These are phyloP conservation scores for Capsella bursapastoris DNA, from an alignment of 345 rosid genomes.

Conservation along the genomic window DNA sequence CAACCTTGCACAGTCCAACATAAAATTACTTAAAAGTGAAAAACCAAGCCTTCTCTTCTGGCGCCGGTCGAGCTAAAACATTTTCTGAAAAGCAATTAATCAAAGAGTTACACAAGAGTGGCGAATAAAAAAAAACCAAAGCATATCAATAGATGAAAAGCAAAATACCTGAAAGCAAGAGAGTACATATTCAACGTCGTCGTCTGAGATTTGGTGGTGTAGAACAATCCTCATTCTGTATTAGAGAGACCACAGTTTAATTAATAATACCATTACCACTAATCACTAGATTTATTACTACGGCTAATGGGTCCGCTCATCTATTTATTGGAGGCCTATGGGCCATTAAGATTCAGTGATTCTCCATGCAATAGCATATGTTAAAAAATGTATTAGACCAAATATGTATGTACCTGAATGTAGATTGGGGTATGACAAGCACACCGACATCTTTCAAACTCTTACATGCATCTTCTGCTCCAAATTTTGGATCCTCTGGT, in stretches of 20 bases:
- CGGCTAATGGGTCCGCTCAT: background rate
- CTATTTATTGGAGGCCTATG: background rate
- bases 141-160: background rate
- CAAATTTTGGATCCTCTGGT: conserved; percentile 53
- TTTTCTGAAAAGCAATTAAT: conserved; percentile 33
- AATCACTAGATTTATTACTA: background rate
- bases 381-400: background rate
- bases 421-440: conserved; percentile 60
- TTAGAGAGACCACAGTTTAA: conserved; percentile 2
- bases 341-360: background rate
- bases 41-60: conserved; percentile 16
- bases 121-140: background rate
- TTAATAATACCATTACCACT: background rate
- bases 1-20: conserved; percentile 21
- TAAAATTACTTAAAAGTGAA: background rate
- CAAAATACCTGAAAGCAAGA: conserved; percentile 69
- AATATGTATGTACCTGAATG: conserved; percentile 51
- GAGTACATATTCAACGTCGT: conserved; percentile 69
- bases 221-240: conserved; percentile 79
- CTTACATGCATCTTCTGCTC: conserved; percentile 61
- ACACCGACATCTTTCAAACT: conserved; percentile 74
- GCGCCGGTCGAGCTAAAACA: conserved; percentile 14
- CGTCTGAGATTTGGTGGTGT: conserved; percentile 81
- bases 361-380: background rate
- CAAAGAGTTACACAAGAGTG: background rate